phyloP scores from a whole-genome alignment of 2,329 filamentous ascomycete species.

The Diplodia seriata region DNA sequence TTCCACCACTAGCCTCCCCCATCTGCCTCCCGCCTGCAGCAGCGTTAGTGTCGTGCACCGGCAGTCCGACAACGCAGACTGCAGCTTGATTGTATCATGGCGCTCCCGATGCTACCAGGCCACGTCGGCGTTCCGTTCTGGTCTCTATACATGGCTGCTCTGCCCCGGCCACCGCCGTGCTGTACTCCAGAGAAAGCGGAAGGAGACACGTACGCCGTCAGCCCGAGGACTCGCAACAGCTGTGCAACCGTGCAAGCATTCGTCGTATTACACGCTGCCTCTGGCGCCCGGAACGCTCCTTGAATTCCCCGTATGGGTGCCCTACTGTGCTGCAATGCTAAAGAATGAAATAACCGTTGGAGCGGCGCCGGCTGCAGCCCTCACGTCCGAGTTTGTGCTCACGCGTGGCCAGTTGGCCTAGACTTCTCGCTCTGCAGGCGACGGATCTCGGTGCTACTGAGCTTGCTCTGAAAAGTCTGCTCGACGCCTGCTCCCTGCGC shows the following conservation, averaged over 20 bases:
- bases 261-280: neutral
- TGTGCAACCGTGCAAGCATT: slow-evolving; percentile 11
- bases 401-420: slow-evolving; percentile 18
- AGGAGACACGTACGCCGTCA: slow-evolving; percentile 25
- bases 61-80: slow-evolving; percentile 13
- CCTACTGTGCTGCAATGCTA: neutral
- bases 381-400: neutral
- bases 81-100: slow-evolving; percentile 11
- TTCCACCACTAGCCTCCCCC: slow-evolving; percentile 3
- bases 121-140: slow-evolving; percentile 21
- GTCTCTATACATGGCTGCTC: neutral
- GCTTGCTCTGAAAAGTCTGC: slow-evolving; percentile 78
- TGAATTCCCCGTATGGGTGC: slow-evolving; percentile 1
- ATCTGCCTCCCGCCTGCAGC: neutral
- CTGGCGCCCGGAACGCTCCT: neutral
- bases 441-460: slow-evolving; percentile 87
- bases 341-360: neutral
- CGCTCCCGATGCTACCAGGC: slow-evolving; percentile 7
- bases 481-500: slow-evolving; percentile 40
- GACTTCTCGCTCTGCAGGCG: slow-evolving; percentile 43
- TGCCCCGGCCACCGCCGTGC: neutral
- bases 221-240: neutral
- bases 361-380: neutral
- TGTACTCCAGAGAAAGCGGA: slow-evolving; percentile 20
- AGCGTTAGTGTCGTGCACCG: slow-evolving; percentile 13